Base-by-base conservation (phyloP, 176 grass and related monocot genomes). In the Bolboschoenus planiculmis region DNA sequence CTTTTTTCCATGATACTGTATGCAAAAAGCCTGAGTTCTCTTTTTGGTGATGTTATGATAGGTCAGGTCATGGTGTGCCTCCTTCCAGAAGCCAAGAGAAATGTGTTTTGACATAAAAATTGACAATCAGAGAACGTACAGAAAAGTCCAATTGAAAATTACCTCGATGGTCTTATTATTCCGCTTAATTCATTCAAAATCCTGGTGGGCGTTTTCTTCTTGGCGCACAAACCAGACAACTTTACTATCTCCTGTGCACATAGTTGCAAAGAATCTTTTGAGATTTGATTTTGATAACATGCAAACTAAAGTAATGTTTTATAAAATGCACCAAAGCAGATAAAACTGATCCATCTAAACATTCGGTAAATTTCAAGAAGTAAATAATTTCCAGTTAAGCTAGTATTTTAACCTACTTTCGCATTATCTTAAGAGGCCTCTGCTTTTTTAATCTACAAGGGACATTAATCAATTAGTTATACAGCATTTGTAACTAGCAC, bases 101-200 rank as follows among this genome's bases (percentile, higher is more conserved):
- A 20, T 47, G 44, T 53, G 14, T 13, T 72, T 84, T 46, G 16
- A 75, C 46, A 33, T 40, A 40, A 74, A 14, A 84, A 72, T 21
- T 58, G 44, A 40, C 35, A 20, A 20, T 44, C 0, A 16, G 3
- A 31, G 1, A 71, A 81, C 13, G 50, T 72, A 43, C 23, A 65
- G 86, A 74, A 3, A 20, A 79, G 15, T 81, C 3, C 10, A 18
- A 8, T 55, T 54, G 36, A 35, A 74, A 58, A 50, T 64, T 88
- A 90, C 93, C 90, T 90, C 78, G 93, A 92, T 78, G 93, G 84
- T 85, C 57, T 83, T 70, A 95, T 92, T 40, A 47, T 88, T 15
- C 93, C 93, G 26, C 86, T 90, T 64, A 88, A 78, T 67, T 82
- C 88, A 55, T 92, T 87, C 85, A 95, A 87, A 86, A 95, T 92